Evolutionary conservation across 2,329 filamentous ascomycete species (phyloP).

Genomic region (Aspergillus pseudotamarii): DNA sequence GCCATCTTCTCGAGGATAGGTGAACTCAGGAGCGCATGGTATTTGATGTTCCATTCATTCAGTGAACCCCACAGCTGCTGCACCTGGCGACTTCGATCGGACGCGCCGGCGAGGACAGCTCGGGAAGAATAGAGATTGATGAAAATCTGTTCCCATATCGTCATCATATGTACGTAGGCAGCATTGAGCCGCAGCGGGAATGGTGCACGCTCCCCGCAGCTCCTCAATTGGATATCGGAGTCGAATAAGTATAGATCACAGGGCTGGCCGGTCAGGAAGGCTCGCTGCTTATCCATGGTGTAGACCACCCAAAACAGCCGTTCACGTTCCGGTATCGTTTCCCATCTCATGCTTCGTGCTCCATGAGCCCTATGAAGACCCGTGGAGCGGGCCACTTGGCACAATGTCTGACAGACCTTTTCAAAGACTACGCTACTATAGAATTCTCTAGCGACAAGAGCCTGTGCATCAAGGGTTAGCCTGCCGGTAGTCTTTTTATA

Average conservation of each 20-base stretch:
- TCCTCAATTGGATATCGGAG: not conserved
- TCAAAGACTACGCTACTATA: not conserved
- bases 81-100: not conserved
- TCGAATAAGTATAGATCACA: conserved; percentile 3
- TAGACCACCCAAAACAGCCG: not conserved
- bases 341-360: not conserved
- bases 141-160: conserved; percentile 4
- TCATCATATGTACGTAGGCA: conserved; percentile 1
- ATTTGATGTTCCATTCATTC: not conserved
- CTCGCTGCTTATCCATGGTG: not conserved
- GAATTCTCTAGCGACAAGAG: not conserved
- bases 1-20: not conserved
- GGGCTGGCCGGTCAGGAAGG: not conserved
- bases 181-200: not conserved
- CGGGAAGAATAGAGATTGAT: conserved; percentile 3
- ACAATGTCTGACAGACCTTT: not conserved
- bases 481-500: not conserved
- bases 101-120: not conserved
- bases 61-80: not conserved
- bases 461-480: not conserved
- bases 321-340: not conserved
- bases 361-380: not conserved
- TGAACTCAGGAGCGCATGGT: not conserved
- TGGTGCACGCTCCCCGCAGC: not conserved
- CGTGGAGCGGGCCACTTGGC: not conserved